Base-by-base conservation (phyloP, 352 stramenopile species). In the Phytophthora pisi region DNA sequence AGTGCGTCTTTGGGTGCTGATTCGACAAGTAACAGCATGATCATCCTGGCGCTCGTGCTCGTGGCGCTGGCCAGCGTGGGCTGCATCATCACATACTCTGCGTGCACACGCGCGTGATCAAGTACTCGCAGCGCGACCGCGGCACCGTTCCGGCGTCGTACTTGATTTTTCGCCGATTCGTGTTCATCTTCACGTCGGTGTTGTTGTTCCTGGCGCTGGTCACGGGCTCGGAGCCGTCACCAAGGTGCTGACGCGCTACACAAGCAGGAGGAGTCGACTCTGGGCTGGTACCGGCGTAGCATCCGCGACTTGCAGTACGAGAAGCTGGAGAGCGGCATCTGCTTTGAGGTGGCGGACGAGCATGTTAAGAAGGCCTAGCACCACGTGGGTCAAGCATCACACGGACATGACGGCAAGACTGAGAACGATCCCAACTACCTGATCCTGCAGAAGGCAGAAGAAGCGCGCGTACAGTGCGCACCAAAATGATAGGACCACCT, bases 361-460 rank as follows among this genome's bases (percentile, higher is more conserved):
- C 83, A 93, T 68, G 81, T 93, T 67, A 95, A 95, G 75, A 94
- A 95, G 72, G 87, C 86, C 28, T 31, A 95, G 76, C 87, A 94
- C 68, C 88, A 86, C 58, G 89, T 93, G 49, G 9, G 94, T 94
- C 34, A 84, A 94, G 66, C 87, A 96, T 75, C 89, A 93, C 74
- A 84, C 89, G 15, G 84, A 94, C 73, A 94, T 95, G 74, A 96
- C 89, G 36, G 78, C 55, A 95, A 95, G 75, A 93, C 88, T 18
- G 87, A 96, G 75, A 95, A 96, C 68, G 84, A 95, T 66, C 87
- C 89, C 3, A 96, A 96, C 81, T 93, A 95, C 61, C 58, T 96
- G 59, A 88, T 88, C 0, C 87, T 93, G 30, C 86, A 95, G 63
- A 20, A 20, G 20, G 20, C 20, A 20, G 20, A 20, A 20, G 20